A percentile compares a stretch with the other conserved stretches of the same genome.
Evolutionary conservation across 345 rosid species (phyloP).

Genomic region (Syzygium jambos): DNA sequence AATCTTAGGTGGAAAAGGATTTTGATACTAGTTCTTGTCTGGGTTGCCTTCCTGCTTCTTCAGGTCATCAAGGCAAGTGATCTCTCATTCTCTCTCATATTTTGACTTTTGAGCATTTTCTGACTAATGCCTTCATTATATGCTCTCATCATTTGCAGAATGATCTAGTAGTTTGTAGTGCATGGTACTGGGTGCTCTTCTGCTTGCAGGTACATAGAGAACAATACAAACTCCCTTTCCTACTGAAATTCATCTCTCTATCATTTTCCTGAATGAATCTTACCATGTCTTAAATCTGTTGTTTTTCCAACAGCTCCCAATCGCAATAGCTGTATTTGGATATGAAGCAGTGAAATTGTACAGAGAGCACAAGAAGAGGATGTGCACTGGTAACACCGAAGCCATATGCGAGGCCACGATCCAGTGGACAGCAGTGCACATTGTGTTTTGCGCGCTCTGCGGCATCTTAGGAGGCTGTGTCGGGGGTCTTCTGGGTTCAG

Average conservation of each 20-base stretch:
- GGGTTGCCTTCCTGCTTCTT: slow-evolving; percentile 65
- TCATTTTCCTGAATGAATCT: background rate
- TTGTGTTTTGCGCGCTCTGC: slow-evolving; percentile 76
- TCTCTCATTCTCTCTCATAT: background rate
- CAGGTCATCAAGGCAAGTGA: slow-evolving; percentile 52
- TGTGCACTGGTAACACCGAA: slow-evolving; percentile 54
- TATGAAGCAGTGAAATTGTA: slow-evolving; percentile 59
- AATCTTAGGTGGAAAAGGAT: slow-evolving; percentile 71
- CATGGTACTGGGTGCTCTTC: slow-evolving; percentile 74
- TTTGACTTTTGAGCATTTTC: background rate
- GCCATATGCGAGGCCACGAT: slow-evolving; percentile 81
- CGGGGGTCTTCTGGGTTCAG: slow-evolving; percentile 93
- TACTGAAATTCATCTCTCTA: background rate
- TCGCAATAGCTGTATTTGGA: slow-evolving; percentile 50
- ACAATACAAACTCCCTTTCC: background rate
- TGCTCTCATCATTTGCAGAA: slow-evolving; percentile 40
- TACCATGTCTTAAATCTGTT: background rate
- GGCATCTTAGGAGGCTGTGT: slow-evolving; percentile 81
- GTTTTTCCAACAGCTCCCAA: slow-evolving; percentile 44
- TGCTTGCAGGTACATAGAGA: slow-evolving; percentile 55
- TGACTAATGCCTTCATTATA: background rate
- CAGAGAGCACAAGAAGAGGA: slow-evolving; percentile 49
- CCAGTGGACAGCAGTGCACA: slow-evolving; percentile 68
- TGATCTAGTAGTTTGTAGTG: slow-evolving; percentile 53
- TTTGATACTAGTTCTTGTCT: slow-evolving; percentile 35